A percentile compares a stretch with the other conserved stretches of the same genome.
Conservation (phyloP, 768 basidiomycete genomes). For the Daedaleopsis sinensis region DNA sequence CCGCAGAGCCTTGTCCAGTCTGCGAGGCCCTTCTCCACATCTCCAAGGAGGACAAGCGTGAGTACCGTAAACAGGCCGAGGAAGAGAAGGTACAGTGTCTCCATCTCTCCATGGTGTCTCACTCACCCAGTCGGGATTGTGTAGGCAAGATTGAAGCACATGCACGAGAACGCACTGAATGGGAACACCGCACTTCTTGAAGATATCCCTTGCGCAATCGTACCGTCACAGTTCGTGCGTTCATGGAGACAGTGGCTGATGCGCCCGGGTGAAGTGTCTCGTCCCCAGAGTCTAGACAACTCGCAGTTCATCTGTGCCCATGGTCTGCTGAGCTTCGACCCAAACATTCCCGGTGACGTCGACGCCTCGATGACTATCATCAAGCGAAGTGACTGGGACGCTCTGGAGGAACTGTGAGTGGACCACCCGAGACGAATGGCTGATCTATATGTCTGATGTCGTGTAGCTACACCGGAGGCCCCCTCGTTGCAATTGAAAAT, state of each 20-base stretch:
- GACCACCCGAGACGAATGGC: not conserved
- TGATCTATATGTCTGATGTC: not conserved
- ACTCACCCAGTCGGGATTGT: not conserved
- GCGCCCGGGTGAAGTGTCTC: conserved; percentile 52
- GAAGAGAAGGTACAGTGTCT: conserved; percentile 66
- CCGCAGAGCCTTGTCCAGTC: conserved; percentile 57
- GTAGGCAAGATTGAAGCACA: conserved; percentile 66
- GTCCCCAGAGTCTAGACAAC: conserved; percentile 70
- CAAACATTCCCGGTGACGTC: conserved; percentile 60
- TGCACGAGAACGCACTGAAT: conserved; percentile 58
- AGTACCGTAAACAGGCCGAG: conserved; percentile 66
- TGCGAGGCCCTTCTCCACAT: conserved; percentile 61
- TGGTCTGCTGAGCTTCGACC: conserved; percentile 63
- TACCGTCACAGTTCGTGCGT: conserved; percentile 64
- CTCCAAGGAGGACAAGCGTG: conserved; percentile 64
- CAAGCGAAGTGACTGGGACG: conserved; percentile 65
- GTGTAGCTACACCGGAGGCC: conserved; percentile 59
- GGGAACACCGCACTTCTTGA: conserved; percentile 49
- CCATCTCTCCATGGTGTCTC: not conserved
- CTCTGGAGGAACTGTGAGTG: conserved; percentile 54
- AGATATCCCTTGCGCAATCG: conserved; percentile 55
- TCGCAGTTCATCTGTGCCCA: conserved; percentile 69
- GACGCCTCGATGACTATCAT: conserved; percentile 60
- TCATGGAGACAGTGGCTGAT: conserved; percentile 73
- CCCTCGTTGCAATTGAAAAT: conserved; percentile 53